These are phyloP conservation scores for Puccinellia tenuiflora DNA, from an alignment of 176 grass and related monocot species.

Conservation along the genomic window DNA sequence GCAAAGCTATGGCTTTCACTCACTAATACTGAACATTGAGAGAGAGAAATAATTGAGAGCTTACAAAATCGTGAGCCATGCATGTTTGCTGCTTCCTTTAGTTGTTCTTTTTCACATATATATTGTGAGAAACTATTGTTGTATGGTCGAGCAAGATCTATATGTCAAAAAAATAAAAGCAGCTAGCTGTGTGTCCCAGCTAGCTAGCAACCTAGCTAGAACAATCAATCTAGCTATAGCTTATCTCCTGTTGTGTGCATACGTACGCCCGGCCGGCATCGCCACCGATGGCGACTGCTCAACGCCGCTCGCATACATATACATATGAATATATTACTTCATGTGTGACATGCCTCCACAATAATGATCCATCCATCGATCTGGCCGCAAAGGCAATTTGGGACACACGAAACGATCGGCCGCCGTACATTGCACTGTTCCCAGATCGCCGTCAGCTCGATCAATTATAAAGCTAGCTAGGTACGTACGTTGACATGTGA, in stretches of 20 bases:
- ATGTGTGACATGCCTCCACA: conserved; percentile 3
- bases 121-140: neutral
- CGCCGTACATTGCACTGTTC: conserved; percentile 26
- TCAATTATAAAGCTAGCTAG: conserved; percentile 16
- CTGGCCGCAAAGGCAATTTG: neutral
- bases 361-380: conserved; percentile 17
- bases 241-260: conserved; percentile 26
- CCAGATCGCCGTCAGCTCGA: conserved; percentile 13
- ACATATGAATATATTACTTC: neutral
- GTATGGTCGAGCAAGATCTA: neutral
- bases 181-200: neutral
- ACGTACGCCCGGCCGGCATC: neutral
- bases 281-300: conserved; percentile 33
- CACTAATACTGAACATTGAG: no score
- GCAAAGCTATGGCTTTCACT: neutral
- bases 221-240: conserved; percentile 14
- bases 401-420: neutral
- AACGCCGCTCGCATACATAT: neutral
- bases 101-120: neutral
- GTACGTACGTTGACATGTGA: conserved; percentile 21
- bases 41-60: no score
- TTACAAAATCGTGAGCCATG: no score
- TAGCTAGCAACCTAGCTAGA: conserved; percentile 2
- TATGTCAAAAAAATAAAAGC: no score
- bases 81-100: no score